A percentile compares a stretch with the other conserved stretches of the same genome.
phyloP scores from a whole-genome alignment of 2,329 filamentous ascomycete genomes.

The Apiospora rasikravindrae region DNA sequence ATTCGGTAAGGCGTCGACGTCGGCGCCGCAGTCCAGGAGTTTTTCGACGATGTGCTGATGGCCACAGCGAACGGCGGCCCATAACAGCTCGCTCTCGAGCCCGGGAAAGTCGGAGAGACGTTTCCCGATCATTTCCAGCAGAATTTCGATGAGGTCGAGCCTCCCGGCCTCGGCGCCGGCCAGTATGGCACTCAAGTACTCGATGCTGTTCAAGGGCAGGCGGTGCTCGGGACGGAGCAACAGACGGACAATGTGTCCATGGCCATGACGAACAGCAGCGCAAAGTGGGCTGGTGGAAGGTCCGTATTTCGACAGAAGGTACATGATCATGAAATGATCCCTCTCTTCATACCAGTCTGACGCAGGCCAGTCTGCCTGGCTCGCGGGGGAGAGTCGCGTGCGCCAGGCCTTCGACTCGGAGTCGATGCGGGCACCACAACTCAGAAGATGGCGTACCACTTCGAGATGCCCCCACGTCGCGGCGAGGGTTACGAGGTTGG shows the following conservation, averaged over 20 bases:
- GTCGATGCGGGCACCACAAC: neutral
- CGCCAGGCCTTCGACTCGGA: neutral
- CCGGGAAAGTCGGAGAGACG: neutral
- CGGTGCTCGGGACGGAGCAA: neutral
- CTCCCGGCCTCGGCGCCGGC: neutral
- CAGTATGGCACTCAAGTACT: neutral
- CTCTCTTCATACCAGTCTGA: no score
- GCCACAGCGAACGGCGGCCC: neutral
- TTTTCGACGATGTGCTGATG: neutral
- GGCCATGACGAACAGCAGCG: neutral
- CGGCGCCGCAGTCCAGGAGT: neutral
- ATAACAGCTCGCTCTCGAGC: neutral
- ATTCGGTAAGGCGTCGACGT: neutral
- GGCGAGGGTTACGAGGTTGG: neutral
- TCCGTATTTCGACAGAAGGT: neutral
- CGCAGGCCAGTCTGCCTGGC: neutral
- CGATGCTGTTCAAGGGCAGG: neutral
- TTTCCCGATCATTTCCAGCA: neutral
- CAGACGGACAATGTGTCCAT: neutral
- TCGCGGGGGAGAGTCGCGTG: neutral
- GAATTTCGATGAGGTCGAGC: neutral
- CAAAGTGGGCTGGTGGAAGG: neutral
- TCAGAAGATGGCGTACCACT: neutral
- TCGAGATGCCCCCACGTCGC: neutral
- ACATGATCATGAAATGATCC: neutral